These are phyloP conservation scores for Erodium moschatum DNA, from an alignment of 441 rosid genomes.

Conservation along the genomic window DNA sequence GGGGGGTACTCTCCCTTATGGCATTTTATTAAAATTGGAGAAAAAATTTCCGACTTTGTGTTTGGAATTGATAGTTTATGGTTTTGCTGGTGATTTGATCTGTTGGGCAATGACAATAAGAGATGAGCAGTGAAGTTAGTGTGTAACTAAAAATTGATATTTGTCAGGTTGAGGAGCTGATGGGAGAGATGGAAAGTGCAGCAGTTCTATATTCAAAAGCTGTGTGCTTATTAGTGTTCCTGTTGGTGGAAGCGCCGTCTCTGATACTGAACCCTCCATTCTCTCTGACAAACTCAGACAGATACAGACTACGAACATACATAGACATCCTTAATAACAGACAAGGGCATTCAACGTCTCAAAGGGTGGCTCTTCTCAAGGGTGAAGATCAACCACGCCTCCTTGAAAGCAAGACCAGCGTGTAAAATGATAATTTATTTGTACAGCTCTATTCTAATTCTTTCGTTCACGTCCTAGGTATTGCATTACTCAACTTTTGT, in stretches of 20 bases:
- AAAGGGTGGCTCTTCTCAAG: conserved; percentile 45
- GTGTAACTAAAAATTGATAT: neutral
- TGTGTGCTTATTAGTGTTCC: conserved; percentile 56
- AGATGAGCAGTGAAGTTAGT: neutral
- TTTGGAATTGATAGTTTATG: no score
- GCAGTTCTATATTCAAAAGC: conserved; percentile 56
- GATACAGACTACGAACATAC: conserved; percentile 53
- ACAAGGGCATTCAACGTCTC: conserved; percentile 48
- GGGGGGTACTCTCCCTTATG: no score
- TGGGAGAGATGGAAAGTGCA: conserved; percentile 62
- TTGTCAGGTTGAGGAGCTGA: conserved; percentile 68
- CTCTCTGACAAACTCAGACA: conserved; percentile 77
- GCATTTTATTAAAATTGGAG: no score
- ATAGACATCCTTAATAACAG: conserved; percentile 60
- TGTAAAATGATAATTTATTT: conserved; percentile 25
- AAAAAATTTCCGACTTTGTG: no score
- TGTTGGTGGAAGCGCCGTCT: conserved; percentile 78
- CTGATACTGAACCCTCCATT: conserved; percentile 82
- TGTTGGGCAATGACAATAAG: neutral
- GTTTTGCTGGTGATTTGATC: neutral
- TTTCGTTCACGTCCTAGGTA: neutral
- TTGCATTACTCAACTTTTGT: neutral
- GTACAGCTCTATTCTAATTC: conserved; percentile 49
- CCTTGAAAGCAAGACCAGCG: conserved; percentile 16
- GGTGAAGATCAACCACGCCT: conserved; percentile 37